phyloP scores from a whole-genome alignment of 306 rosid genomes.

The Vigna radiata region DNA sequence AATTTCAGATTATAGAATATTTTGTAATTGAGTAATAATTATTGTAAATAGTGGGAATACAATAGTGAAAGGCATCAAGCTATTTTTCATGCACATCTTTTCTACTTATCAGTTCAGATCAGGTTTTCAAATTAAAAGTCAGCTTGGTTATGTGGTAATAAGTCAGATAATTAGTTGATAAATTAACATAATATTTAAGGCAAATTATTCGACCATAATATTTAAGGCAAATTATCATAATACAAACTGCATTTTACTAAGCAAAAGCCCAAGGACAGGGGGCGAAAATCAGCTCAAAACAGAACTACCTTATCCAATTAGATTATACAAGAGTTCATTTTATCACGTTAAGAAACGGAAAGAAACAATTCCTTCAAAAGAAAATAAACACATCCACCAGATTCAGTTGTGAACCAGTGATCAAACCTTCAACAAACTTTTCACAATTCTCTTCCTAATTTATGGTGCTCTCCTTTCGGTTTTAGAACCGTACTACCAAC shows the following conservation, averaged over 20 bases:
- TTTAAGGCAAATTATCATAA: background rate
- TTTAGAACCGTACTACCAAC: slow-evolving; percentile 16
- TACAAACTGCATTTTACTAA: background rate
- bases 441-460: slow-evolving; percentile 1
- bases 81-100: background rate
- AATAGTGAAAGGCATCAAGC: too few species aligned
- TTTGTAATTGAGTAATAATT: too few species aligned
- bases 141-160: background rate
- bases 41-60: too few species aligned
- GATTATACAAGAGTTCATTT: background rate
- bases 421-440: slow-evolving; percentile 21
- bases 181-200: slow-evolving; percentile 10
- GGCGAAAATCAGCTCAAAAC: slow-evolving; percentile 7
- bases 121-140: slow-evolving; percentile 6
- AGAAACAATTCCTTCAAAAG: slow-evolving; percentile 12
- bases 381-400: slow-evolving; percentile 29
- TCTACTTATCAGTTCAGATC: slow-evolving; percentile 31
- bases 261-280: background rate
- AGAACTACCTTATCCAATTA: background rate
- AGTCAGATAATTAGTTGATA: background rate
- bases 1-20: too few species aligned
- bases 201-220: slow-evolving; percentile 2
- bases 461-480: slow-evolving; percentile 12
- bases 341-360: slow-evolving; percentile 8
- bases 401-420: background rate